Evolutionary conservation across 1,284 basidiomycete species (phyloP), one percentile per base, ranked within the genome.

Genomic region (Tremellales sp.): DNA sequence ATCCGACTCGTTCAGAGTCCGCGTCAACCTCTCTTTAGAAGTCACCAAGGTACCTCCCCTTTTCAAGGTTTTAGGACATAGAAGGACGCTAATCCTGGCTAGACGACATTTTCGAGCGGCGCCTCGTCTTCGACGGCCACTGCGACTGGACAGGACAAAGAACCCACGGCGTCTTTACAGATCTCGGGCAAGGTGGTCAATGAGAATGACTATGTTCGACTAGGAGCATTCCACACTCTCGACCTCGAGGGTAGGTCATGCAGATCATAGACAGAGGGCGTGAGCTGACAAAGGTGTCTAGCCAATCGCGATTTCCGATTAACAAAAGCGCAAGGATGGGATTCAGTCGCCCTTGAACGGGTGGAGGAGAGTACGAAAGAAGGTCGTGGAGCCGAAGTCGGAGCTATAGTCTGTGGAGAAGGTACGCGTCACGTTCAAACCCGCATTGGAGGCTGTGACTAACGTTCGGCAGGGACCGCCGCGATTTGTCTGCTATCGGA

Each of bases 361-460:
- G 82, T 98, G 0, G 79, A 86, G 46, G 96, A 98, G 61, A 83
- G 90, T 29, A 90, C 89, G 49, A 79, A 89, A 43, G 90, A 89
- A n/a, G 92, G 91, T 19, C 79, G 86, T 61, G 90, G 93, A 0
- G 96, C 96, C 2, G 94, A 99, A 70, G 88, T 99, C 1, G 96
- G 89, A 8, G 96, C 96, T 0, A 82, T 99, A 15, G 89, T 99
- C 1, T 90, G 90, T 53, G 94, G 96, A 31, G 96, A 98, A 78
- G 85, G 82, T 81, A 51, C 55, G 69, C 55, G 2, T 23, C 19
- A 15, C 7, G 41, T 35, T 31, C 15, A n/a, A n/a, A n/a, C n/a
- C n/a, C n/a, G n/a, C n/a, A n/a, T n/a, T n/a, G n/a, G n/a, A n/a
- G n/a, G n/a, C n/a, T n/a, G n/a, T n/a, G n/a, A n/a, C n/a, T n/a